Conservation (phyloP, 2,329 filamentous ascomycete genomes). For the Paecilomyces fulvus region DNA sequence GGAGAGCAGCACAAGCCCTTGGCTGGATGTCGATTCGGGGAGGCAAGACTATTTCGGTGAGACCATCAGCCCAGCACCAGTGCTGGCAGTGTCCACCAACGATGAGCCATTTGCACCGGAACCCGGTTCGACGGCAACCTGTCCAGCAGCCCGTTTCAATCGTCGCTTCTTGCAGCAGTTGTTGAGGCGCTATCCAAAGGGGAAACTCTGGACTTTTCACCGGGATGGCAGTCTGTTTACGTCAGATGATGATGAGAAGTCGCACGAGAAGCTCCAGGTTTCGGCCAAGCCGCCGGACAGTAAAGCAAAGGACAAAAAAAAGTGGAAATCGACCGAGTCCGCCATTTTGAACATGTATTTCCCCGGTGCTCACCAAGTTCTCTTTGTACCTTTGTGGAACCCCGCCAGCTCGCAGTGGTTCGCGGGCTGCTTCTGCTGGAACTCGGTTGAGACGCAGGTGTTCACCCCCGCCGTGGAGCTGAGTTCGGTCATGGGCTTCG, state of each 20-base stretch:
- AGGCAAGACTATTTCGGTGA: slow-evolving; percentile 21
- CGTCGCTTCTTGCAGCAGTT: slow-evolving; percentile 25
- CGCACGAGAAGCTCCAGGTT: slow-evolving; percentile 7
- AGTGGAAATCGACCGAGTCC: slow-evolving; percentile 28
- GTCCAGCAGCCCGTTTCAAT: slow-evolving; percentile 23
- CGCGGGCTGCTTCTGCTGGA: slow-evolving; percentile 39
- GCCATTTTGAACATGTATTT: slow-evolving; percentile 37
- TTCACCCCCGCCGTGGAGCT: slow-evolving; percentile 31
- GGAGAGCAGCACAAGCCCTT: slow-evolving; percentile 20
- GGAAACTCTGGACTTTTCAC: slow-evolving; percentile 43
- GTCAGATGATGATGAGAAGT: slow-evolving; percentile 35
- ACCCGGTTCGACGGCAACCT: slow-evolving; percentile 17
- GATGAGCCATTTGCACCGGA: slow-evolving; percentile 27
- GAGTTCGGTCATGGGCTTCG: slow-evolving; percentile 33
- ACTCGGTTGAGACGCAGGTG: slow-evolving; percentile 25
- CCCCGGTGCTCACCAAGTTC: slow-evolving; percentile 38
- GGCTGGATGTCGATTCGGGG: slow-evolving; percentile 19
- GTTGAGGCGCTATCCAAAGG: slow-evolving; percentile 38
- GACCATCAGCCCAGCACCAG: slow-evolving; percentile 18
- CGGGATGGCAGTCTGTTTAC: slow-evolving; percentile 35
- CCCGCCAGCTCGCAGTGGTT: slow-evolving; percentile 40
- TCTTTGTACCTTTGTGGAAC: slow-evolving; percentile 47
- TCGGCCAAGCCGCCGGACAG: slow-evolving; percentile 9
- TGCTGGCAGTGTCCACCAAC: slow-evolving; percentile 27
- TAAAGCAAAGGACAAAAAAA: slow-evolving; percentile 15